phyloP scores from a whole-genome alignment of 352 stramenopile species.

The Phytophthora chlamydospora region DNA sequence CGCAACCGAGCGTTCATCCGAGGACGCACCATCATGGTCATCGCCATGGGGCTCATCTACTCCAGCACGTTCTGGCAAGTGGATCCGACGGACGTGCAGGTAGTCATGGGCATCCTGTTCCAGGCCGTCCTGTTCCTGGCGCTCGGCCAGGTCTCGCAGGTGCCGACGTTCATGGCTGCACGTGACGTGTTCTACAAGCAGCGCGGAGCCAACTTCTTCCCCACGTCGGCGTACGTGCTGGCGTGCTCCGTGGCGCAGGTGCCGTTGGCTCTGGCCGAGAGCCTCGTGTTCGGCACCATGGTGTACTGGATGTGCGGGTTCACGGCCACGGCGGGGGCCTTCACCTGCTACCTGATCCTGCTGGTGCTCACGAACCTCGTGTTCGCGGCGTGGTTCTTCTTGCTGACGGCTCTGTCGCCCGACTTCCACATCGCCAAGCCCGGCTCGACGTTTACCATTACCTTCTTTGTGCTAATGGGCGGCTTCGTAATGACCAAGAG shows the following conservation, averaged over 20 bases:
- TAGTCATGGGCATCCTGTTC: slow-evolving; percentile 63
- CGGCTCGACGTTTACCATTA: slow-evolving; percentile 44
- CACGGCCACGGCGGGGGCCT: slow-evolving; percentile 31
- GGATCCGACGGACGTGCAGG: slow-evolving; percentile 13
- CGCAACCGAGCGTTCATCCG: slow-evolving; percentile 20
- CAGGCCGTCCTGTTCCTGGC: slow-evolving; percentile 60
- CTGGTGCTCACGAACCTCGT: slow-evolving; percentile 44
- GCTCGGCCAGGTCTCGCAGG: slow-evolving; percentile 50
- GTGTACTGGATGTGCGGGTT: slow-evolving; percentile 69
- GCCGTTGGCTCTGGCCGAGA: slow-evolving; percentile 53
- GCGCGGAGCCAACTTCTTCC: slow-evolving; percentile 60
- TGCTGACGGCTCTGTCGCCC: slow-evolving; percentile 33
- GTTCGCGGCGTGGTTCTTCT: slow-evolving; percentile 47
- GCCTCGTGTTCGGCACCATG: slow-evolving; percentile 60
- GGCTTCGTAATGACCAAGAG: slow-evolving; percentile 57
- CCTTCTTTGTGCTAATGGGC: slow-evolving; percentile 60
- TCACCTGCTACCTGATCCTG: slow-evolving; percentile 44
- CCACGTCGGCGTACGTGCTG: slow-evolving; percentile 70
- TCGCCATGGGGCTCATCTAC: slow-evolving; percentile 29
- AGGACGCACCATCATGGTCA: slow-evolving; percentile 12
- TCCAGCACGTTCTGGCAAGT: slow-evolving; percentile 21
- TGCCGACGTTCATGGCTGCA: slow-evolving; percentile 40
- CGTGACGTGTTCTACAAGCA: slow-evolving; percentile 59
- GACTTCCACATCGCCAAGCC: slow-evolving; percentile 54
- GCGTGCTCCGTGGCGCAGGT: slow-evolving; percentile 42